Percentiles rank a stretch among this genome's conserved stretches.
phyloP scores from a whole-genome alignment of 2,329 filamentous ascomycete genomes.

The Trichoderma sp. region DNA sequence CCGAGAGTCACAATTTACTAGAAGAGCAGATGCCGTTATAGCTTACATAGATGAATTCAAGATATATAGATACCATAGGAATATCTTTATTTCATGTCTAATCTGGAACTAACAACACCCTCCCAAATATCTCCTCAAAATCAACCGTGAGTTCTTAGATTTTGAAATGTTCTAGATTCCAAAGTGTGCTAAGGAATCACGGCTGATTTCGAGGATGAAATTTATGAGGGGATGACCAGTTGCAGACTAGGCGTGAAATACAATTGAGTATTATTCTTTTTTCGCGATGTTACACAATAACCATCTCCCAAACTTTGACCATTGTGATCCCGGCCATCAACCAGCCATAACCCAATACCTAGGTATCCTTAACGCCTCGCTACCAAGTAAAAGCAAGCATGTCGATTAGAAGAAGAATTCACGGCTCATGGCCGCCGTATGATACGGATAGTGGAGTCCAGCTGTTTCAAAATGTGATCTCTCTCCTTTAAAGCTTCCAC shows the following conservation, averaged over 20 bases:
- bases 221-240: not conserved
- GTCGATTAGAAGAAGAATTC: not conserved
- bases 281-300: not conserved
- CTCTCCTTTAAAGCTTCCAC: constrained; percentile 63
- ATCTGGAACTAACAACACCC: not conserved
- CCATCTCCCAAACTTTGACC: not conserved
- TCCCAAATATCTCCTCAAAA: not conserved
- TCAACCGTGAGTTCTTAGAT: not conserved
- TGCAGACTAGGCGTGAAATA: not conserved
- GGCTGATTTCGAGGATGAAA: not conserved
- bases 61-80: constrained; percentile 9
- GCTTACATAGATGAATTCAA: not conserved
- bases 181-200: not conserved
- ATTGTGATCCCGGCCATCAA: not conserved
- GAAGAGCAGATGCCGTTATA: not conserved
- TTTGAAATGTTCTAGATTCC: no score
- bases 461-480: constrained; percentile 57
- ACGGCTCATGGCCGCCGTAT: constrained; percentile 54
- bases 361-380: constrained; percentile 30
- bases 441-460: constrained; percentile 61
- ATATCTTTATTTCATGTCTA: not conserved
- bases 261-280: not conserved
- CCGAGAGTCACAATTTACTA: not conserved
- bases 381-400: constrained; percentile 24
- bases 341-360: not conserved